Evolutionary conservation across 1,139 yeast genomes (phyloP).

Genomic region (Pneumocystis canis): DNA sequence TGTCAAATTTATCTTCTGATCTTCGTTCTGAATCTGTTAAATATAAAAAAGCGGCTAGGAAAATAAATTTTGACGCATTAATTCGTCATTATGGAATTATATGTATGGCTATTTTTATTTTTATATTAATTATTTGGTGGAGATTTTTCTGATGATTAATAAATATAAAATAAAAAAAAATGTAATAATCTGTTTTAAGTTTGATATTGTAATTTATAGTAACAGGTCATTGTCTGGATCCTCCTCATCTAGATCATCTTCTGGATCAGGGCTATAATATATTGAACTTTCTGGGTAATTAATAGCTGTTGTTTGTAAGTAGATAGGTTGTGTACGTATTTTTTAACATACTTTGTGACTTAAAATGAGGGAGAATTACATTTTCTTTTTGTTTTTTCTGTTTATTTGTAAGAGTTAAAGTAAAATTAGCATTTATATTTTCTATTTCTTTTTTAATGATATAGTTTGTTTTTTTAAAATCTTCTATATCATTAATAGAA

Average conservation of each 20-base stretch:
- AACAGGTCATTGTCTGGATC: conserved; percentile 1
- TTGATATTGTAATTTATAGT: not conserved
- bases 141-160: not conserved
- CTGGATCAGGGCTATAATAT: not conserved
- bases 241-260: conserved; percentile 2
- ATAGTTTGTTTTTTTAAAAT: not conserved
- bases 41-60: conserved; percentile 77
- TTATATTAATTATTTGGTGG: conserved; percentile 62
- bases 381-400: conserved; percentile 2
- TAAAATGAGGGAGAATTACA: not conserved
- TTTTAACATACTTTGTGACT: not conserved
- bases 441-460: not conserved
- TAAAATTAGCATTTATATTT: not conserved
- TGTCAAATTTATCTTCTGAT: conserved; percentile 76
- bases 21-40: conserved; percentile 73
- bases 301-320: not conserved
- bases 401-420: not conserved
- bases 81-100: conserved; percentile 81
- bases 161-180: not conserved
- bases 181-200: not conserved
- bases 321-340: not conserved
- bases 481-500: not conserved
- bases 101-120: conserved; percentile 52
- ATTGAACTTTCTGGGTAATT: not conserved
- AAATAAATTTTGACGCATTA: conserved; percentile 79